Percentiles rank a stretch among this genome's conserved stretches.
Evolutionary conservation across 148 eudicot genomes (phyloP).

Genomic region (Chenopodium quinoa): DNA sequence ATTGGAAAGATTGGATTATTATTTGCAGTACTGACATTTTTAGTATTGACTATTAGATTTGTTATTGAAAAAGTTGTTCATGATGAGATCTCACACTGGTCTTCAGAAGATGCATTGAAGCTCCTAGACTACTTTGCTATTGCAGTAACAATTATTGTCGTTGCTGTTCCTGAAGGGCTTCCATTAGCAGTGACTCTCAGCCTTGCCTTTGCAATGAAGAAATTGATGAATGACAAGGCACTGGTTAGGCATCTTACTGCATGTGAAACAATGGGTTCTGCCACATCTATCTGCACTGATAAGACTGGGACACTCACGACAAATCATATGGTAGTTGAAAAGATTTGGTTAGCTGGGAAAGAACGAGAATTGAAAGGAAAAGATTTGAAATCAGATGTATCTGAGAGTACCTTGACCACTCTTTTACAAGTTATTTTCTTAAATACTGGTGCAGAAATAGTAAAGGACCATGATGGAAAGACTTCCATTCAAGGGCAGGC

Average conservation of each 20-base stretch:
- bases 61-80: constrained; percentile 46
- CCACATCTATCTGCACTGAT: constrained; percentile 82
- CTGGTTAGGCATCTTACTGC: constrained; percentile 89
- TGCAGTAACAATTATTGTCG: constrained; percentile 90
- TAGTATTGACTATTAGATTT: constrained; percentile 61
- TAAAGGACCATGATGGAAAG: constrained; percentile 55
- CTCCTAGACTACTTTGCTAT: constrained; percentile 81
- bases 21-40: constrained; percentile 77
- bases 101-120: constrained; percentile 63
- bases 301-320: constrained; percentile 97
- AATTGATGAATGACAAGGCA: constrained; percentile 78
- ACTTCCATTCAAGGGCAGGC: constrained; percentile 75
- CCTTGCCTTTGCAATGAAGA: constrained; percentile 96
- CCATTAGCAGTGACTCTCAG: constrained; percentile 96
- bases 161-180: constrained; percentile 96
- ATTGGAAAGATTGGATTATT: constrained; percentile 88
- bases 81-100: constrained; percentile 59
- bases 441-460: constrained; percentile 83
- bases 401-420: constrained; percentile 35
- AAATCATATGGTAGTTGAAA: constrained; percentile 83
- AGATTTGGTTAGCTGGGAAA: constrained; percentile 63
- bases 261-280: constrained; percentile 97
- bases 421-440: constrained; percentile 68
- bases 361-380: constrained; percentile 38
- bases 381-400: constrained; percentile 34